Base-by-base conservation (phyloP, 176 grass and related monocot species). In the Bolboschoenus planiculmis region DNA sequence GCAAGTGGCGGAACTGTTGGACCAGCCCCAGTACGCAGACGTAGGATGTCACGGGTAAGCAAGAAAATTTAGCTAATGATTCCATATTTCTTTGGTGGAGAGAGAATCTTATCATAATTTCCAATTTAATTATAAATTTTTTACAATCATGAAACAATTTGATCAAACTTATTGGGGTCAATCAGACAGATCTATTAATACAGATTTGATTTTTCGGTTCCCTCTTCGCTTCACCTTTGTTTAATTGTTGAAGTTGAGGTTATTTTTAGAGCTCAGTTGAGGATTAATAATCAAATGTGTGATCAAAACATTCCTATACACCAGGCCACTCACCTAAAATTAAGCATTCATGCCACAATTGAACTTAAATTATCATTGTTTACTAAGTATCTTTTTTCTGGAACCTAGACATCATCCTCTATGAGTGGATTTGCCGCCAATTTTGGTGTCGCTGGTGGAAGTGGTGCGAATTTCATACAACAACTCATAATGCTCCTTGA, bases 401-500 rank as follows among this genome's bases (percentile, higher is more conserved):
- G 48, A 34, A 80, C 34, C 3, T 59, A 80, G 78, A 59, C 54
- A 26, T 60, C 78, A 3, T 80, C 78, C 27, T 60, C 78, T 37
- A 14, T 80, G 31, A 59, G 78, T 80, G 54, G 33, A 40, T 60
- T 80, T 39, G 53, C 20, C 8, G 15, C 79, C 39, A 82, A 65
- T 21, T 44, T 65, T 24, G 79, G 79, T 27, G 57, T 58, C 18
- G 58, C 56, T 58, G 9, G 21, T 10, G 59, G 56, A 21, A 62
- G 42, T 47, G 51, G 51, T 2, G 23, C 27, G 16, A 82, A 65
- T 63, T 97, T 97, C 71, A 97, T 91, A 81, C 94, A 97, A 77
- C 91, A 97, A 84, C 84, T 97, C 62, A 89, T 91, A 72, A 89
- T 90, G 88, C 86, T 90, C 34, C 92, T 97, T 81, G 94, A 97